Evolutionary conservation across 2,329 filamentous ascomycete genomes (phyloP).

Genomic region (Ambrosiella xylebori): DNA sequence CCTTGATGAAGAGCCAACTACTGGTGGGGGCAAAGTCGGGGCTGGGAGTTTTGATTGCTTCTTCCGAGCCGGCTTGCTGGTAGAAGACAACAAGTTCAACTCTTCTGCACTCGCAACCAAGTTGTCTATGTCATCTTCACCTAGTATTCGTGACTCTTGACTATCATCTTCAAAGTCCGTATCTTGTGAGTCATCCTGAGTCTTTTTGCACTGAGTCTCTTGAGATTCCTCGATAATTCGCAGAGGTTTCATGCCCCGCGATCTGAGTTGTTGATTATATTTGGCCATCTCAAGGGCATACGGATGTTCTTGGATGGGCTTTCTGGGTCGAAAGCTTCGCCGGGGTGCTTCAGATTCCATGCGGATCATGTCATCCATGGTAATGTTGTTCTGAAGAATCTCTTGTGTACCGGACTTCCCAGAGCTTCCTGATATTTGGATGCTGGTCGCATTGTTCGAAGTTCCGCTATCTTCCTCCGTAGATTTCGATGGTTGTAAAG

Average conservation of each 20-base stretch:
- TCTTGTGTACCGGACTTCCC: not conserved
- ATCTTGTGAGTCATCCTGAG: constrained; percentile 30
- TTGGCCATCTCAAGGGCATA: constrained; percentile 39
- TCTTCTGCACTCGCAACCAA: constrained; percentile 12
- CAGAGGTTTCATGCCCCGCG: constrained; percentile 37
- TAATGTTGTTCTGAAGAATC: not conserved
- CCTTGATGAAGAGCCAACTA: not conserved
- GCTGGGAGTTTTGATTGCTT: not conserved
- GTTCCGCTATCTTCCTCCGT: not conserved
- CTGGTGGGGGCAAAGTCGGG: too few relatives aligned
- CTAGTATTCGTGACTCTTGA: constrained; percentile 21
- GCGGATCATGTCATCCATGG: not conserved
- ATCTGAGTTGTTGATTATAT: constrained; percentile 35
- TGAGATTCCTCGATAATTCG: constrained; percentile 23
- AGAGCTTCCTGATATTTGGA: not conserved
- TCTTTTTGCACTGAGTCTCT: constrained; percentile 16
- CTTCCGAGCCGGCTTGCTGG: not conserved
- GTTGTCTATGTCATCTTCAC: constrained; percentile 22
- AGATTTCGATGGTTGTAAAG: not conserved
- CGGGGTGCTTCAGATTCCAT: not conserved
- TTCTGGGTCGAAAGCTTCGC: constrained; percentile 38
- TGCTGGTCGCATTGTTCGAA: not conserved
- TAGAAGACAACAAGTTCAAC: constrained; percentile 10
- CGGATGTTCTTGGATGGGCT: constrained; percentile 43
- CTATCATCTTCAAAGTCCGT: constrained; percentile 35